Evolutionary conservation across 352 stramenopile species (phyloP), one percentile per base, ranked within the genome.

Genomic region (Phytophthora cryptogea): DNA sequence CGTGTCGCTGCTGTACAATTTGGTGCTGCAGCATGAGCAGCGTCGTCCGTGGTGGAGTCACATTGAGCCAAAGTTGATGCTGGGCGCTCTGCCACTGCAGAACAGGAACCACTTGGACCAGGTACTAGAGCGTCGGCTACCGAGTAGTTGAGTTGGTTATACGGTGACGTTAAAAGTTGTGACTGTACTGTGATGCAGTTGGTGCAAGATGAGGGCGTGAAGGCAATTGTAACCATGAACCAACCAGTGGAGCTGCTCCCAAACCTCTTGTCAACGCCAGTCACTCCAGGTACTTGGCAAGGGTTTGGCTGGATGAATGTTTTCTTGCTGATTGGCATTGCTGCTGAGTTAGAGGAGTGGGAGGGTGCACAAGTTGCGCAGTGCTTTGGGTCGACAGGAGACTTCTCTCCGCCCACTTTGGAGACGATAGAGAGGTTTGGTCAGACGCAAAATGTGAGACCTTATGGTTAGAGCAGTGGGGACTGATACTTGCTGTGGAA

Each of bases 201-300:
- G 55, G 72, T 81, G 32, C 41, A 83, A n/a, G 45, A 41, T 16
- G 75, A 90, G 35, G 67, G 66, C n/a, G 84, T 94, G 23, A 53
- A 55, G 26, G 84, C 84, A 6, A 67, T 92, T 32, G 84, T 94
- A 28, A 92, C 84, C 6, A 91, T 94, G 84, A 94, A 92, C 56
- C 68, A 92, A 54, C 67, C 76, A 26, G 57, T 60, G 1, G 84
- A 92, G 51, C 55, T 94, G 54, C 66, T 87, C 52, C 80, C 80
- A 11, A 92, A 90, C 46, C 63, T 86, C 30, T 59, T 91, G 14
- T 59, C 63, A 23, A 89, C 72, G 2, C 84, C 84, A 23, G 70
- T 94, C 4, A 76, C 80, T 14, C 78, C 81, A 37, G 63, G 83
- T 92, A 23, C 20, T 30, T 17, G 37, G 35, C 14, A 27, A 36